Evolutionary conservation across 305 asterid genomes (phyloP).

Genomic region (Solanum aculeatissimum): DNA sequence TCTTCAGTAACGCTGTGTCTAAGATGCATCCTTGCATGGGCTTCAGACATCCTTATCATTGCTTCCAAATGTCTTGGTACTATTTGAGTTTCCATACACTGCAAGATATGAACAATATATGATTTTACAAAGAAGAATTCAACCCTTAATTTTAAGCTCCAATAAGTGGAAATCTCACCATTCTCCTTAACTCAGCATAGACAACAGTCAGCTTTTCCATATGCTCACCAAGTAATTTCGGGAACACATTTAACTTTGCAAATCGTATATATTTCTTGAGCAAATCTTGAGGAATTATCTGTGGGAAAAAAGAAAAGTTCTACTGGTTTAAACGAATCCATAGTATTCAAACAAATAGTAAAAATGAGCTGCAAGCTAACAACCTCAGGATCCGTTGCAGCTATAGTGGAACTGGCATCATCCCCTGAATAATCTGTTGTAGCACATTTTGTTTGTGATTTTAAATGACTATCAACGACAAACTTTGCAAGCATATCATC

Average conservation of each 20-base stretch:
- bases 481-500: conserved; percentile 95
- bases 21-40: conserved; percentile 93
- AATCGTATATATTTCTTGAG: conserved; percentile 90
- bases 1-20: conserved; percentile 89
- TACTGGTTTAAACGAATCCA: not conserved
- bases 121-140: too few species aligned
- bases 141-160: too few species aligned
- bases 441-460: conserved; percentile 75
- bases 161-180: conserved; percentile 28
- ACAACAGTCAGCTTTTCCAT: conserved; percentile 83
- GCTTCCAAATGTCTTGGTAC: conserved; percentile 96
- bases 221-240: conserved; percentile 82
- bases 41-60: conserved; percentile 97
- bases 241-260: conserved; percentile 88
- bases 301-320: conserved; percentile 1
- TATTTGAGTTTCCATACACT: too few species aligned
- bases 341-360: not conserved
- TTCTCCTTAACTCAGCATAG: conserved; percentile 87
- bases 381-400: conserved; percentile 65
- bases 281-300: conserved; percentile 85
- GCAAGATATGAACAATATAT: too few species aligned
- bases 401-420: conserved; percentile 24
- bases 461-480: conserved; percentile 93
- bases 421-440: conserved; percentile 60
- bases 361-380: not conserved